Percentiles rank a stretch among this genome's conserved stretches.
Conservation (phyloP, 164 flowering plant genomes). For the Taxillus chinensis region DNA sequence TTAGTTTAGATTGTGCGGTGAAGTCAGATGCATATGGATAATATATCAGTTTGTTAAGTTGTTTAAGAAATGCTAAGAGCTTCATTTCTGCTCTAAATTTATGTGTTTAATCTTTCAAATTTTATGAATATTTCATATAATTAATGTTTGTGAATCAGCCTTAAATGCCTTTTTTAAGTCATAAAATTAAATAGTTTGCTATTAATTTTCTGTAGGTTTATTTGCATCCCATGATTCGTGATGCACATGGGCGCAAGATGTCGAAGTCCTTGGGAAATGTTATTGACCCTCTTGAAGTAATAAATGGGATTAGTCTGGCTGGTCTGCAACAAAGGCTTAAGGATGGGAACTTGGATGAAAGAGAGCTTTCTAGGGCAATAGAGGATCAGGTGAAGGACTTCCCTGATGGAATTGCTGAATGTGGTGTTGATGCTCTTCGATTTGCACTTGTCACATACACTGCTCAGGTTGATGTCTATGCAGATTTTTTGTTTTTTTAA, state of each 20-base stretch:
- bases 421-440: constrained; percentile 97
- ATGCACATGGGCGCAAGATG: constrained; percentile 99
- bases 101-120: no score
- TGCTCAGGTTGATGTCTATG: constrained; percentile 57
- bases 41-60: no score
- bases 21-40: no score
- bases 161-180: no score
- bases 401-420: constrained; percentile 78
- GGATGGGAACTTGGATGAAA: constrained; percentile 79
- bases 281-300: constrained; percentile 91
- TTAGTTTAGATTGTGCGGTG: no score
- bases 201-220: constrained; percentile 50
- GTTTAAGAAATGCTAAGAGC: no score
- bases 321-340: constrained; percentile 81
- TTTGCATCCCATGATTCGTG: constrained; percentile 96
- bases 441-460: constrained; percentile 73
- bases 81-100: no score
- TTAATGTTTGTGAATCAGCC: no score
- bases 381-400: constrained; percentile 78
- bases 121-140: no score
- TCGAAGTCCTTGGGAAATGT: constrained; percentile 99
- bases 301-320: constrained; percentile 72
- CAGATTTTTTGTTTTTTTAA: background rate
- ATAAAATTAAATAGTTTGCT: background rate
- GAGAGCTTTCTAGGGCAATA: constrained; percentile 47